Conservation (phyloP, 805 yeast genomes). For the Debaryomyces tyrocola region DNA sequence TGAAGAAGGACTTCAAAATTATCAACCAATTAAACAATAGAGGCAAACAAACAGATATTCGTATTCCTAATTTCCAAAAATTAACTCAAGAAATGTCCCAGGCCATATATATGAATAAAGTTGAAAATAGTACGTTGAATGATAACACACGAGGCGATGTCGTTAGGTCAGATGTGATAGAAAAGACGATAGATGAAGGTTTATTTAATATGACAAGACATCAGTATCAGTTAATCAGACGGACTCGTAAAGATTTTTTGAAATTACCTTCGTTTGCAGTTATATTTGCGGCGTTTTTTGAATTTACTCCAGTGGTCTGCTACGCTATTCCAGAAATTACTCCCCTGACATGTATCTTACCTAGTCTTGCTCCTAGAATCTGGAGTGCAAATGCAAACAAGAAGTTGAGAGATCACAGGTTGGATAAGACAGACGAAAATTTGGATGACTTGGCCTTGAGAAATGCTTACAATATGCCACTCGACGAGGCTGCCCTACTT, state of each 20-base stretch:
- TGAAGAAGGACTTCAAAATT: conserved; percentile 18
- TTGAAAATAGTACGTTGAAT: conserved; percentile 32
- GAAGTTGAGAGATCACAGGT: conserved; percentile 8
- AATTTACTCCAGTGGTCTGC: conserved; percentile 53
- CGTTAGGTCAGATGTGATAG: conserved; percentile 11
- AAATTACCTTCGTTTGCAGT: conserved; percentile 56
- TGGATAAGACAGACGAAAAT: conserved; percentile 9
- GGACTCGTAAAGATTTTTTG: conserved; percentile 50
- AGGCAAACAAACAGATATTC: conserved; percentile 25
- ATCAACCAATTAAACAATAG: conserved; percentile 17
- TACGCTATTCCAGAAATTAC: conserved; percentile 54
- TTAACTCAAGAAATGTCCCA: conserved; percentile 37
- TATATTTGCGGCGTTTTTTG: conserved; percentile 50
- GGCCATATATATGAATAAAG: conserved; percentile 31
- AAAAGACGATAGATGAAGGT: conserved; percentile 7
- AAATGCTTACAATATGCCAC: conserved; percentile 50
- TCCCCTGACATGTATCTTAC: conserved; percentile 59
- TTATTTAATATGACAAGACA: conserved; percentile 45
- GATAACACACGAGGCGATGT: conserved; percentile 18
- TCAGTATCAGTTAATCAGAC: conserved; percentile 49
- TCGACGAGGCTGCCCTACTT: conserved; percentile 35
- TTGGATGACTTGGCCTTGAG: conserved; percentile 28
- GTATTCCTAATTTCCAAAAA: conserved; percentile 33
- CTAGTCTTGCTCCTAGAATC: conserved; percentile 40
- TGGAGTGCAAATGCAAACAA: conserved; percentile 22